These are phyloP conservation scores for Marasmius tenuissimus DNA, from an alignment of 1,284 basidiomycete species.

Conservation along the genomic window DNA sequence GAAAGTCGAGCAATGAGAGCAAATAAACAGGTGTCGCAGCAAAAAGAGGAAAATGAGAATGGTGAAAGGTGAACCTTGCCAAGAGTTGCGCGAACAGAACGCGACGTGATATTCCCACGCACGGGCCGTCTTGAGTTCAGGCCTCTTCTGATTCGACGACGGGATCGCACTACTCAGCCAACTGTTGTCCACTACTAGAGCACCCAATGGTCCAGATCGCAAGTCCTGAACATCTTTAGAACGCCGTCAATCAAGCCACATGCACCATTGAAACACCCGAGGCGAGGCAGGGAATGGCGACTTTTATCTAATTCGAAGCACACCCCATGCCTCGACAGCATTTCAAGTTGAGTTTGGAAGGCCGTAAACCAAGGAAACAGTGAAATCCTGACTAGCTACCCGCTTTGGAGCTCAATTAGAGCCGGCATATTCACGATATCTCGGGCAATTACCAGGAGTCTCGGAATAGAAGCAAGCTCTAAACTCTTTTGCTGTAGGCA, in stretches of 20 bases:
- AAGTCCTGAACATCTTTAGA: neutral
- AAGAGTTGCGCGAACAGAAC: no score
- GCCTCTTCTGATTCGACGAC: no score
- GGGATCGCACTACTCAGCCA: no score
- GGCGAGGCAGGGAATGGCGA: neutral
- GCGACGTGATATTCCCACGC: no score
- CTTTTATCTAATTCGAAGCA: neutral
- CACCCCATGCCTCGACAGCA: neutral
- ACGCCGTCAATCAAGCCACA: neutral
- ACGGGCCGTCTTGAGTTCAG: no score
- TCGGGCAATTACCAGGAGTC: neutral
- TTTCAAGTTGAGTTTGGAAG: neutral
- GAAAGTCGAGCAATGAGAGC: neutral
- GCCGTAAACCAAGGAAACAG: neutral
- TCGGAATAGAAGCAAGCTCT: neutral
- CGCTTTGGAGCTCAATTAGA: neutral
- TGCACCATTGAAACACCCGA: neutral
- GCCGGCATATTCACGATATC: neutral
- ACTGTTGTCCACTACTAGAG: no score
- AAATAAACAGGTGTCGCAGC: slow-evolving; percentile 2
- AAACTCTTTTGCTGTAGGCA: neutral
- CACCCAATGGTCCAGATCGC: no score
- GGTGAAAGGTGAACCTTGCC: neutral
- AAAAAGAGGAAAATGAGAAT: neutral
- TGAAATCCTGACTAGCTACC: neutral